Percentiles rank a stretch among this genome's conserved stretches.
Conservation (phyloP, 805 yeast genomes). For the Saccharomyces cerevisiae region DNA sequence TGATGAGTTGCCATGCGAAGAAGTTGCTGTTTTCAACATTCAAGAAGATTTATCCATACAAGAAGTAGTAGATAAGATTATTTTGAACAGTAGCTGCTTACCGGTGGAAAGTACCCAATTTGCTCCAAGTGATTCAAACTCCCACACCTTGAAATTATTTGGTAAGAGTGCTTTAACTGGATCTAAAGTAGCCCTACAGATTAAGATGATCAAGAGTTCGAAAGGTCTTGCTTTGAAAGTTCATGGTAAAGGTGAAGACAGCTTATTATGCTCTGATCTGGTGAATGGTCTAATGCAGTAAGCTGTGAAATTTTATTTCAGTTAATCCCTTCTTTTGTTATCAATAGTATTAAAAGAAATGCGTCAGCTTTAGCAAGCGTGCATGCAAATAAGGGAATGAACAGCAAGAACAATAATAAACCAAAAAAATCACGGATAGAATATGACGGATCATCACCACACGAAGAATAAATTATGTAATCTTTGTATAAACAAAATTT, state of each 20-base stretch:
- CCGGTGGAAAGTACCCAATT: slow-evolving; percentile 67
- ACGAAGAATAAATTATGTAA: background rate
- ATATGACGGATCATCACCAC: background rate
- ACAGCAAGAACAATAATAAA: background rate
- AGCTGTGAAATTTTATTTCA: background rate
- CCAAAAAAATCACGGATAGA: background rate
- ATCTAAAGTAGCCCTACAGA: slow-evolving; percentile 41
- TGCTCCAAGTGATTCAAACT: slow-evolving; percentile 47
- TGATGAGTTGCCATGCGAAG: slow-evolving; percentile 63
- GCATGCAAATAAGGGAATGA: background rate
- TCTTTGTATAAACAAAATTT: background rate
- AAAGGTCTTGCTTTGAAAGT: slow-evolving; percentile 47
- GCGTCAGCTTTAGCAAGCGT: background rate
- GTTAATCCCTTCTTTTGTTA: background rate
- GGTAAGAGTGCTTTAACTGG: slow-evolving; percentile 54
- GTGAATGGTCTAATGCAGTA: slow-evolving; percentile 23
- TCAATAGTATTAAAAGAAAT: background rate
- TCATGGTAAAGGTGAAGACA: slow-evolving; percentile 50
- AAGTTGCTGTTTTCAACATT: slow-evolving; percentile 59
- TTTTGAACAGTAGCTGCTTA: slow-evolving; percentile 48
- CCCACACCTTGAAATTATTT: slow-evolving; percentile 68
- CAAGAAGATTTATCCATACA: slow-evolving; percentile 39
- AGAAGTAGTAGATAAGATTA: slow-evolving; percentile 50
- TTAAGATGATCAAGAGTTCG: slow-evolving; percentile 45
- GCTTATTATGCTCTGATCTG: slow-evolving; percentile 23